Evolutionary conservation across 176 grass and related monocot species (phyloP).

Genomic region (Juncus inflexus): DNA sequence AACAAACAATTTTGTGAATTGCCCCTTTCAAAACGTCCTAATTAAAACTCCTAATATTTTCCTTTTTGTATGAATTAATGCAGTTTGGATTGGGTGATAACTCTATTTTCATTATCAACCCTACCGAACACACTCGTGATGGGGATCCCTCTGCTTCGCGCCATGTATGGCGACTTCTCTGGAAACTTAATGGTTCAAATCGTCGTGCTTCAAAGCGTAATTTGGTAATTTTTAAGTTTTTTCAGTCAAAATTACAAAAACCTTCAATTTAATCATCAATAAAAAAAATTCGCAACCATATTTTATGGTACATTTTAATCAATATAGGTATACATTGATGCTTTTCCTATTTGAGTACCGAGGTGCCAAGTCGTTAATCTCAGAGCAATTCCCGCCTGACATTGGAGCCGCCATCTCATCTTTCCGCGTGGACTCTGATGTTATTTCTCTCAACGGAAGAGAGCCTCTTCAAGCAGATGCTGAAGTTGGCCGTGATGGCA

Average conservation of each 20-base stretch:
- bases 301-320: not conserved
- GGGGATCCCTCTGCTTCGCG: slow-evolving; percentile 89
- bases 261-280: no score
- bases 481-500: slow-evolving; percentile 79
- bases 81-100: slow-evolving; percentile 85
- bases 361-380: slow-evolving; percentile 89
- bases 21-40: no score
- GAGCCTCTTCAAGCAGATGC: slow-evolving; percentile 89
- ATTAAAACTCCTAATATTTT: not conserved
- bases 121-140: slow-evolving; percentile 98
- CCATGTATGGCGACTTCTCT: slow-evolving; percentile 96
- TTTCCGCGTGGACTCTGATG: slow-evolving; percentile 89
- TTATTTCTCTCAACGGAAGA: slow-evolving; percentile 78
- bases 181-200: slow-evolving; percentile 93
- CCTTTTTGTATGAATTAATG: not conserved
- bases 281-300: no score
- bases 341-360: slow-evolving; percentile 99
- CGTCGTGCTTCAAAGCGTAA: slow-evolving; percentile 92
- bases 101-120: slow-evolving; percentile 91
- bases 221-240: slow-evolving; percentile 43
- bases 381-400: slow-evolving; percentile 92
- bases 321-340: slow-evolving; percentile 77
- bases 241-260: no score
- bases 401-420: slow-evolving; percentile 82
- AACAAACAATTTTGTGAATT: no score